Evolutionary conservation across 176 grass and related monocot species (phyloP), one percentile per base, ranked within the genome.

Genomic region (Raddia guianensis): DNA sequence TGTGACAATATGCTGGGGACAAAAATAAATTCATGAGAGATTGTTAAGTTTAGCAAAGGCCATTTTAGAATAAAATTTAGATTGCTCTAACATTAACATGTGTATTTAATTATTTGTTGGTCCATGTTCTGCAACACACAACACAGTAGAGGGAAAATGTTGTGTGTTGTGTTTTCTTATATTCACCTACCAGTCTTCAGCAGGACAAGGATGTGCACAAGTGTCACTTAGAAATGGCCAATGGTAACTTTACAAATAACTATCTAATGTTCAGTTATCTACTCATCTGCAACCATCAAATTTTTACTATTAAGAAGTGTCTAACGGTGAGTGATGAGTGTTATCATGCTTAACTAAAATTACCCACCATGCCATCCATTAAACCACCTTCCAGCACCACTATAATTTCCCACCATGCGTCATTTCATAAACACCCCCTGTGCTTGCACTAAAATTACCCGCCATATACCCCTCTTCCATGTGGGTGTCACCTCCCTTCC

Each of bases 51-150:
- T 44, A 52, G 10, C 13, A 68, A 68, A 16, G 19, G 0, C 45
- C 20, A 19, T 61, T 15, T 68, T 13, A 60, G 44, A 50, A 33
- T 40, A 33, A n/a, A 63, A 43, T 54, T 72, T 87, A 44, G 48
- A 72, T 73, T 2, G 2, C 34, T 45, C 42, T 75, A 66, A 15
- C 20, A 68, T 62, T 53, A 68, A 18, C 55, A 73, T 82, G 35
- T 27, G 68, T 16, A 70, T 61, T 16, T 74, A 65, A 56, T 19
- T 66, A 75, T 75, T 47, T 83, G 20, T 53, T 66, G 60, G 62
- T 79, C 35, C 63, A 68, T 68, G 33, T 68, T 44, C 12, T 44
- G 18, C 49, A 79, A 79, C 12, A 20, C n/a, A 43, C 49, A 79
- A 79, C 12, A 20, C n/a, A 43, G 37, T n/a, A 53, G 63, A 79